Percentiles rank a stretch among this genome's conserved stretches.
Conservation (phyloP, 176 grass and related monocot genomes). For the Puya raimondii region DNA sequence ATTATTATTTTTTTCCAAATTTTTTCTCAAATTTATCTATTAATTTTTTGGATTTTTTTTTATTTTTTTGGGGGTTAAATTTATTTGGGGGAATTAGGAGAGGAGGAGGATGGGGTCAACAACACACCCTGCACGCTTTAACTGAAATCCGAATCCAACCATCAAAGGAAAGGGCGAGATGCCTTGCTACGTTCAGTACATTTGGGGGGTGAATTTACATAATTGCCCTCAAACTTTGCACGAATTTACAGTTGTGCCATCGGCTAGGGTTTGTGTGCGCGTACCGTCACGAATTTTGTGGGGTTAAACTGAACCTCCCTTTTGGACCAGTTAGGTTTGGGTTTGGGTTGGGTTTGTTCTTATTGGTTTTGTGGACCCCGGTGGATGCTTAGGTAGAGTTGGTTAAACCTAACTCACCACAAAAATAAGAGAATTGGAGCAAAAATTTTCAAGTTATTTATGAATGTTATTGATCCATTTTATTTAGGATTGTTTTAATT, state of each 20-base stretch:
- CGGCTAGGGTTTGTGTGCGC: background rate
- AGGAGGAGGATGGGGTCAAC: slow-evolving; percentile 21
- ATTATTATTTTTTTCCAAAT: background rate
- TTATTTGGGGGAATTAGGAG: background rate
- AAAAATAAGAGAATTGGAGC: no score
- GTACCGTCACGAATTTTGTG: no score
- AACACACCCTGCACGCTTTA: slow-evolving; percentile 19
- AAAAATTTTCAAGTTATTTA: no score
- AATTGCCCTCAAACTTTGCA: background rate
- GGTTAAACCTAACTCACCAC: no score
- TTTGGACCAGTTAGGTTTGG: no score
- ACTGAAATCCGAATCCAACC: slow-evolving; percentile 34
- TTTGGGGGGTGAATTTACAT: background rate
- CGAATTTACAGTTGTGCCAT: background rate
- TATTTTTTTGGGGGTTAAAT: background rate
- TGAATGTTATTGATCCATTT: no score
- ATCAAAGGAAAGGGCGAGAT: slow-evolving; percentile 3
- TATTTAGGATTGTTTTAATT: no score
- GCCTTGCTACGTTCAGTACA: background rate
- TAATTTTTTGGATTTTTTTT: background rate
- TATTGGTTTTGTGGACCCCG: no score
- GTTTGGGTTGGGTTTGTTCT: no score
- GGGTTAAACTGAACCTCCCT: no score
- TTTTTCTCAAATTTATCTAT: background rate
- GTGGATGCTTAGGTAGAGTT: no score